Percentiles rank a stretch among this genome's conserved stretches.
Evolutionary conservation across 306 rosid species (phyloP).

Genomic region (Medicago arabica): DNA sequence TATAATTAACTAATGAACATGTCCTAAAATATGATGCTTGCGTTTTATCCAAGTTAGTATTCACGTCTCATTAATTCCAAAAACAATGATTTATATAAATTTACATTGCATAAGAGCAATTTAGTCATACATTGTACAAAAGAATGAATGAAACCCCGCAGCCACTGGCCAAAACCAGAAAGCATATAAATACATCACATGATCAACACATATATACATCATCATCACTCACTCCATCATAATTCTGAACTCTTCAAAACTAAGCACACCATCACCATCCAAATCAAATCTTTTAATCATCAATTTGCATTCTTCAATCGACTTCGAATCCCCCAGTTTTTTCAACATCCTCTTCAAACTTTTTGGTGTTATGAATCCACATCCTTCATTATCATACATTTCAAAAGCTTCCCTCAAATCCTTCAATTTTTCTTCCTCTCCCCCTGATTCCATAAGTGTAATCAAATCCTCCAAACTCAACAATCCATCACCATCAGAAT

Average conservation of each 20-base stretch:
- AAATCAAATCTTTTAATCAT: slow-evolving; percentile 78
- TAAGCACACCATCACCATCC: slow-evolving; percentile 78
- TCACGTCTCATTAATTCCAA: too few species aligned
- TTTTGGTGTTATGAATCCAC: slow-evolving; percentile 78
- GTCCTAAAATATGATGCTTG: too few species aligned
- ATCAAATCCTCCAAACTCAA: slow-evolving; percentile 66
- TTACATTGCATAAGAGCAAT: not conserved
- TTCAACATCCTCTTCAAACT: slow-evolving; percentile 78
- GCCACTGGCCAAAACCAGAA: too few species aligned
- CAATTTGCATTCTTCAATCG: slow-evolving; percentile 61
- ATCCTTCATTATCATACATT: slow-evolving; percentile 60
- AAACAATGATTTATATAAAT: not conserved
- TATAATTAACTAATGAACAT: too few species aligned
- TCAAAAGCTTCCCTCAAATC: slow-evolving; percentile 78
- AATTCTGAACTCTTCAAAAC: slow-evolving; percentile 73
- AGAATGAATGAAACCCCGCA: slow-evolving; percentile 2
- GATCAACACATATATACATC: too few species aligned
- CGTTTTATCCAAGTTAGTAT: too few species aligned
- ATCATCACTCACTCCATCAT: slow-evolving; percentile 64
- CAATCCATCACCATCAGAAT: slow-evolving; percentile 84
- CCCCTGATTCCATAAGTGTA: slow-evolving; percentile 52
- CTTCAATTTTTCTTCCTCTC: slow-evolving; percentile 68
- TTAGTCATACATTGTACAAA: not conserved
- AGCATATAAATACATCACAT: too few species aligned
- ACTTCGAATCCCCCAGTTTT: slow-evolving; percentile 65